Base-by-base conservation (phyloP, 192 early-diverging fungal species). In the Linderina pennispora region DNA sequence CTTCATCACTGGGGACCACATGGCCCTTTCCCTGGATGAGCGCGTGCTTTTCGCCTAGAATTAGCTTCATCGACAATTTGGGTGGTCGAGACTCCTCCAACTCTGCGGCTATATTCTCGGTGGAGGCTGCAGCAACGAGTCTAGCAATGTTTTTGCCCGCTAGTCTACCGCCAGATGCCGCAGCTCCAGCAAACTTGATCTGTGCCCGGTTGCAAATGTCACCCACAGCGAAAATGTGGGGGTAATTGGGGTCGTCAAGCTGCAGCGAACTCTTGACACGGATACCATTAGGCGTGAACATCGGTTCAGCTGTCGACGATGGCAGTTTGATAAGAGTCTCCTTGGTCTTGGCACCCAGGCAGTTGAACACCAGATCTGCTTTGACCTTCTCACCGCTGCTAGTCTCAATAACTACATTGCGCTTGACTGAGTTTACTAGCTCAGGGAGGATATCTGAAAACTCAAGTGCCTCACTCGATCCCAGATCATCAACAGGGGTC, bases 141-240 rank as follows among this genome's bases (percentile, higher is more conserved):
- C 44, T 51, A 18, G 52, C 50, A 24, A 75, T 53, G 33, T 60
- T 64, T 5, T 38, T 33, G 0, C 53, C 72, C 9, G 72, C 65
- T 25, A 44, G 8, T 14, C 41, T 18, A 8, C 63, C 72, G 3
- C 53, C 50, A 10, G 26, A 37, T 14, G 57, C 25, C 6, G 72
- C 72, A 10, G 55, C 42, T 1, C 61, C 57, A 20, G 65, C 72
- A 11, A 61, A 39, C 28, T 75, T 75, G 23, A 63, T 54, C 21
- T 50, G 18, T 2, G 47, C 57, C 2, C 24, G 50, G 48, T 73
- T 77, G 21, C 58, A 63, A 15, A 89, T 77, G 55, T 92, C 90
- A 15, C 90, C 90, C 4, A 74, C 65, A 7, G 85, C 80, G 60
- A 84, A 92, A 32, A 92, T 81, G 47, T 90, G 64, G 3, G 73